These are phyloP conservation scores for Penicillium palitans DNA, from an alignment of 2,329 filamentous ascomycete species.

Conservation along the genomic window DNA sequence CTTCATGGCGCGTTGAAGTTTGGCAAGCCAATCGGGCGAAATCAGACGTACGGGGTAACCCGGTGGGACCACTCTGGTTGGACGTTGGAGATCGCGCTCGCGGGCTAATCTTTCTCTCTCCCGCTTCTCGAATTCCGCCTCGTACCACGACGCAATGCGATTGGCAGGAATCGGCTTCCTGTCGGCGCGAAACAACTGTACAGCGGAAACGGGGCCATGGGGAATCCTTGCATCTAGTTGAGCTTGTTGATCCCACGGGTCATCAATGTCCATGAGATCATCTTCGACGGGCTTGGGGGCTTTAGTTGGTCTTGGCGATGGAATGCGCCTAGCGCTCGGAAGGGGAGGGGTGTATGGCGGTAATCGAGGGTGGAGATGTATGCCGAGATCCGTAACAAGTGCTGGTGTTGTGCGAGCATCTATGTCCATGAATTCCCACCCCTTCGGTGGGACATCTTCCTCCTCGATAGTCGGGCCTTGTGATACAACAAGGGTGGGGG, in stretches of 20 bases:
- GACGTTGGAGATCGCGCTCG: constrained; percentile 18
- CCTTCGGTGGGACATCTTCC: constrained; percentile 6
- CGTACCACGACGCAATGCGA: constrained; percentile 33
- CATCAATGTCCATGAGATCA: constrained; percentile 12
- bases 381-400: constrained; percentile 22
- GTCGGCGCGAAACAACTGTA: constrained; percentile 28
- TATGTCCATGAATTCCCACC: constrained; percentile 12
- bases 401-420: constrained; percentile 9
- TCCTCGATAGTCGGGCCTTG: constrained; percentile 1
- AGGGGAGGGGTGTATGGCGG: constrained; percentile 4
- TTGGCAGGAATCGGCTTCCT: constrained; percentile 27
- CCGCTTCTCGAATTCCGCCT: constrained; percentile 29
- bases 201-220: constrained; percentile 34
- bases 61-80: constrained; percentile 24
- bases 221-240: constrained; percentile 17
- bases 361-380: constrained; percentile 17
- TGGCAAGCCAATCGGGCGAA: constrained; percentile 37
- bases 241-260: constrained; percentile 26
- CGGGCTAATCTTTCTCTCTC: constrained; percentile 28
- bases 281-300: constrained; percentile 3
- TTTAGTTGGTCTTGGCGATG: constrained; percentile 6
- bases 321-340: constrained; percentile 2
- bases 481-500: constrained; percentile 16
- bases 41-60: constrained; percentile 40
- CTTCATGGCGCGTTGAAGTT: constrained; percentile 34